These are phyloP conservation scores for Chytriomyces confervae DNA, from an alignment of 192 early-diverging fungal species.

Conservation along the genomic window DNA sequence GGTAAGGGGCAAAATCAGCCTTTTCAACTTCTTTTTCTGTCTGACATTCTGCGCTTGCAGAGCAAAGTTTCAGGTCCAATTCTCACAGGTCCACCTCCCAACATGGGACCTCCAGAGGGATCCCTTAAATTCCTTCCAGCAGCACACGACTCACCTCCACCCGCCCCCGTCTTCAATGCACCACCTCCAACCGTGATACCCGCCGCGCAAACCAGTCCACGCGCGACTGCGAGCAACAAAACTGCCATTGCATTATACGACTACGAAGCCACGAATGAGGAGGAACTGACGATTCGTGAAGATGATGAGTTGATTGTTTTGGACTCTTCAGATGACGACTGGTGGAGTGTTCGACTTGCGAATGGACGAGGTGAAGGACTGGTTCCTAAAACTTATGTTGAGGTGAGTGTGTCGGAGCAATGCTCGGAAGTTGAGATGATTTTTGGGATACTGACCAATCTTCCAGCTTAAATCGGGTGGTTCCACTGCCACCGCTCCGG, in stretches of 20 bases:
- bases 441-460: too few species aligned
- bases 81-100: constrained; percentile 39
- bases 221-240: constrained; percentile 32
- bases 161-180: constrained; percentile 15
- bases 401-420: constrained; percentile 41
- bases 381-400: constrained; percentile 91
- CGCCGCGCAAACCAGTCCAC: constrained; percentile 23
- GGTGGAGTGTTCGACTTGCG: constrained; percentile 86
- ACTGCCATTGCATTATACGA: constrained; percentile 82
- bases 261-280: constrained; percentile 82
- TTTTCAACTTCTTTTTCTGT: constrained; percentile 4
- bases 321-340: constrained; percentile 88
- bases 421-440: too few species aligned
- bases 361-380: constrained; percentile 72
- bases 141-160: background rate
- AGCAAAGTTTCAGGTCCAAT: constrained; percentile 50
- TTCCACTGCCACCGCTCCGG: background rate
- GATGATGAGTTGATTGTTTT: constrained; percentile 87
- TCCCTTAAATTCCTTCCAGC: constrained; percentile 19
- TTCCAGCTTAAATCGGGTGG: background rate
- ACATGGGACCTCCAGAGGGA: constrained; percentile 33
- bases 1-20: constrained; percentile 29
- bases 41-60: constrained; percentile 14
- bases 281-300: constrained; percentile 86
- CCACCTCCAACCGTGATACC: constrained; percentile 18